Percentiles rank a stretch among this genome's conserved stretches.
phyloP scores from a whole-genome alignment of 805 yeast species.

The Kregervanrija delftensis region DNA sequence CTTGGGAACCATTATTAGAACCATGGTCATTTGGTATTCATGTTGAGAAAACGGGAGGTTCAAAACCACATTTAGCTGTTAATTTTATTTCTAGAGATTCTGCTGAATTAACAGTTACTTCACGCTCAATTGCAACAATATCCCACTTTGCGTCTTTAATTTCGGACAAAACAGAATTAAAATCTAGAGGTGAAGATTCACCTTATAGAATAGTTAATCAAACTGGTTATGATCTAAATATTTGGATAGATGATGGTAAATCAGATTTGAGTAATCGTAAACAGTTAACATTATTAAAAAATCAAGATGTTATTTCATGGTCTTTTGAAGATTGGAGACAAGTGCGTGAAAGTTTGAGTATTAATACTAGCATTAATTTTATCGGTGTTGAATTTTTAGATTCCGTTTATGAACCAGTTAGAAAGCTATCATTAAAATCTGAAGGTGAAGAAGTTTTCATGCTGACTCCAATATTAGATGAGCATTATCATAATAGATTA shows the following conservation, averaged over 20 bases:
- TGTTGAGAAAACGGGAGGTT: constrained; percentile 42
- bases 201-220: constrained; percentile 80
- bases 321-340: constrained; percentile 91
- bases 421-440: constrained; percentile 58
- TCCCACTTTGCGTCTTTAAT: constrained; percentile 61
- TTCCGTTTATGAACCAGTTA: constrained; percentile 47
- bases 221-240: constrained; percentile 74
- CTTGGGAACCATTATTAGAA: constrained; percentile 94
- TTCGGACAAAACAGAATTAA: constrained; percentile 44
- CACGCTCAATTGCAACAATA: constrained; percentile 71
- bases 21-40: constrained; percentile 78
- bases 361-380: constrained; percentile 52
- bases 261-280: constrained; percentile 17
- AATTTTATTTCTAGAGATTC: constrained; percentile 70
- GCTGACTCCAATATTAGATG: constrained; percentile 48
- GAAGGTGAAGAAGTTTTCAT: constrained; percentile 80
- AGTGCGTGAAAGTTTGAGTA: constrained; percentile 71
- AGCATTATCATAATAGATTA: constrained; percentile 59
- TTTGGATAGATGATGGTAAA: constrained; percentile 63
- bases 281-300: constrained; percentile 32
- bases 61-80: constrained; percentile 44
- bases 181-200: constrained; percentile 68
- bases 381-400: constrained; percentile 58
- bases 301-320: constrained; percentile 63
- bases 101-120: constrained; percentile 76